A percentile compares a stretch with the other conserved stretches of the same genome.
phyloP scores from a whole-genome alignment of 768 basidiomycete genomes.

The Butyriboletus loyo region DNA sequence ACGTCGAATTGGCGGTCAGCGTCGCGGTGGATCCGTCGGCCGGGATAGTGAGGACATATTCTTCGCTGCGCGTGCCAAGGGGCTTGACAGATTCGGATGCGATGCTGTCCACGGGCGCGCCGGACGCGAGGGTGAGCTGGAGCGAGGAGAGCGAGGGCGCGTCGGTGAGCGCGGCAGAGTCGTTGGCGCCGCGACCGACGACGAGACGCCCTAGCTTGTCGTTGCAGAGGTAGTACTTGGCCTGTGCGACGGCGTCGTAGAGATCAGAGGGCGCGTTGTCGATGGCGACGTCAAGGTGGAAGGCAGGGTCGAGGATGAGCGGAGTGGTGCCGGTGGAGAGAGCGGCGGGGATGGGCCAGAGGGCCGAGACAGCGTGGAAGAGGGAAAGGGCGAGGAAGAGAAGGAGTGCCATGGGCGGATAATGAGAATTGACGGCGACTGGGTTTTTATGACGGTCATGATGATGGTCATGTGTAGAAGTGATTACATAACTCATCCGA shows the following conservation, averaged over 20 bases:
- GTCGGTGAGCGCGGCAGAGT: slow-evolving; percentile 23
- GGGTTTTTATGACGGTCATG: background rate
- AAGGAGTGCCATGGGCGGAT: background rate
- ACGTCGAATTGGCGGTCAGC: slow-evolving; percentile 42
- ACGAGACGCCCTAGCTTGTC: slow-evolving; percentile 41
- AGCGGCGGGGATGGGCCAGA: slow-evolving; percentile 34
- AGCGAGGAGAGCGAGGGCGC: slow-evolving; percentile 30
- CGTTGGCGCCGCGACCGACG: slow-evolving; percentile 37
- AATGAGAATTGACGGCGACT: background rate
- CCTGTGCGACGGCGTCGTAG: slow-evolving; percentile 30
- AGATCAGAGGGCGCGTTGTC: slow-evolving; percentile 32
- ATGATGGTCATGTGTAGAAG: background rate
- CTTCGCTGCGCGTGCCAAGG: slow-evolving; percentile 40
- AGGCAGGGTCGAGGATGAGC: slow-evolving; percentile 25
- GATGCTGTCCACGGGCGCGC: slow-evolving; percentile 27
- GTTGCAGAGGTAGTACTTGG: slow-evolving; percentile 29
- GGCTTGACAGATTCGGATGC: slow-evolving; percentile 34
- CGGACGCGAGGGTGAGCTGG: slow-evolving; percentile 22
- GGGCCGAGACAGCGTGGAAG: slow-evolving; percentile 7
- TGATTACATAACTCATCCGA: slow-evolving; percentile 15
- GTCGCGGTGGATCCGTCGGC: slow-evolving; percentile 34
- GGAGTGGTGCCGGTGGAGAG: slow-evolving; percentile 23
- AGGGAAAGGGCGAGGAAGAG: slow-evolving; percentile 11
- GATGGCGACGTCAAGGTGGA: slow-evolving; percentile 28
- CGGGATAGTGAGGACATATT: slow-evolving; percentile 42